Evolutionary conservation across 2,329 filamentous ascomycete species (phyloP).

Genomic region (Aschersonia sp.): DNA sequence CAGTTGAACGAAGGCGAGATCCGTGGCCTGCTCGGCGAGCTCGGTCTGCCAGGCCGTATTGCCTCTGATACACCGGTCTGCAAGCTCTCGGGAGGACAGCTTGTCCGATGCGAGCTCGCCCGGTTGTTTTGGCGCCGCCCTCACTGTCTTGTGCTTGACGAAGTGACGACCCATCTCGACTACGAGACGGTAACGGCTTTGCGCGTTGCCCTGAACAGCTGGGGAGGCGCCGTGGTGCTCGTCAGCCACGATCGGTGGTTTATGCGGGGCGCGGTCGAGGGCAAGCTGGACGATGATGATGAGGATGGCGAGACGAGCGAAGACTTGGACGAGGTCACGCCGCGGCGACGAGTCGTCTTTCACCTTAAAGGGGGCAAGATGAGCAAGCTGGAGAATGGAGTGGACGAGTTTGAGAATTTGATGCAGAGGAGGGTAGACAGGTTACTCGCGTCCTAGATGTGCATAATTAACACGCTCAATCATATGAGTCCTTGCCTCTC

Average conservation of each 20-base stretch:
- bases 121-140: conserved; percentile 53
- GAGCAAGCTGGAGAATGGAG: conserved; percentile 40
- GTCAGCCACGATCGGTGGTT: conserved; percentile 78
- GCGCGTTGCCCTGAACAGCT: conserved; percentile 48
- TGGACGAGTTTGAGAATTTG: conserved; percentile 48
- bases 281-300: conserved; percentile 16
- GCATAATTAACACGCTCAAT: no score
- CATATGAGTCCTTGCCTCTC: no score
- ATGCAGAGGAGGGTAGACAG: conserved; percentile 44
- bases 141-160: conserved; percentile 63
- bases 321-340: conserved; percentile 24
- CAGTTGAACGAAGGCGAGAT: conserved; percentile 50
- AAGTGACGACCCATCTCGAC: conserved; percentile 75
- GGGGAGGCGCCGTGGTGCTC: conserved; percentile 60
- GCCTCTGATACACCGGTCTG: conserved; percentile 59
- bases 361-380: conserved; percentile 43
- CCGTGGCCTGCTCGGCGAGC: conserved; percentile 48
- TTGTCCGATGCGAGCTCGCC: conserved; percentile 51
- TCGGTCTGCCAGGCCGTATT: conserved; percentile 55
- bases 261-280: conserved; percentile 50
- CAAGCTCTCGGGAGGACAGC: conserved; percentile 68
- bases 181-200: conserved; percentile 66
- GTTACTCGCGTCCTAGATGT: conserved; percentile 13
- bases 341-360: conserved; percentile 41
- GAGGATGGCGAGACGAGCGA: conserved; percentile 18